Conservation (phyloP, 1,284 basidiomycete genomes). For the Rhodotorula sp. region DNA sequence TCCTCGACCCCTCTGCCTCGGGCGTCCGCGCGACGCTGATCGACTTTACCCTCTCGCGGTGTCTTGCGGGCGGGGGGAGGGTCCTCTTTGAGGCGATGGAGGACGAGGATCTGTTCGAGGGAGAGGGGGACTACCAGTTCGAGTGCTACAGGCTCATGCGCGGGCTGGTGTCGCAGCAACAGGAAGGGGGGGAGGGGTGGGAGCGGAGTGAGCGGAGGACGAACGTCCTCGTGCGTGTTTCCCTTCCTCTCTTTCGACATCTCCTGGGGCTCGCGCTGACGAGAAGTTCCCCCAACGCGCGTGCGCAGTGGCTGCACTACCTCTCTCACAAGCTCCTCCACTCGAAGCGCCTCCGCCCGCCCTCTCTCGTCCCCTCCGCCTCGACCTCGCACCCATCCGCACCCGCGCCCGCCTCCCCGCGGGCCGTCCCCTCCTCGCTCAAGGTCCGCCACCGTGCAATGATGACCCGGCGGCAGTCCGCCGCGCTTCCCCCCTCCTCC, state of each 20-base stretch:
- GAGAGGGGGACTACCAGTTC: constrained; percentile 78
- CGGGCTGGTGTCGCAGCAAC: constrained; percentile 53
- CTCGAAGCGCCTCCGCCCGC: constrained; percentile 61
- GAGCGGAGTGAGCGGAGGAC: constrained; percentile 71
- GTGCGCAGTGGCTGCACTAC: constrained; percentile 77
- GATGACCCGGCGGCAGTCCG: neutral
- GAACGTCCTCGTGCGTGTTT: constrained; percentile 77
- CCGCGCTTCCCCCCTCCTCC: neutral
- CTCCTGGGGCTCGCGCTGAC: neutral
- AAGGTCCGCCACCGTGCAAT: neutral
- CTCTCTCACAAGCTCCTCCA: constrained; percentile 68
- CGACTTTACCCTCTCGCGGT: constrained; percentile 80
- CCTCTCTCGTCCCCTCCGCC: neutral
- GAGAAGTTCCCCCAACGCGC: too few species aligned
- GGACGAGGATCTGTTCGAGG: constrained; percentile 51
- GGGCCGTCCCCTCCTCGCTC: neutral
- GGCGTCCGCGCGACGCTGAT: constrained; percentile 79
- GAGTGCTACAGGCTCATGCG: constrained; percentile 91
- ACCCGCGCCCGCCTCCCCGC: neutral
- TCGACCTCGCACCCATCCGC: too few species aligned
- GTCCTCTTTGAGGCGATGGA: constrained; percentile 48
- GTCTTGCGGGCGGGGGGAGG: constrained; percentile 56
- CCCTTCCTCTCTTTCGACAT: neutral
- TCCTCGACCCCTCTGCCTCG: constrained; percentile 50
- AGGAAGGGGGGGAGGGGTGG: constrained; percentile 59